Evolutionary conservation across 495 filamentous ascomycete species (phyloP), one percentile per base, ranked within the genome.

Genomic region (Aspergillus taichungensis): DNA sequence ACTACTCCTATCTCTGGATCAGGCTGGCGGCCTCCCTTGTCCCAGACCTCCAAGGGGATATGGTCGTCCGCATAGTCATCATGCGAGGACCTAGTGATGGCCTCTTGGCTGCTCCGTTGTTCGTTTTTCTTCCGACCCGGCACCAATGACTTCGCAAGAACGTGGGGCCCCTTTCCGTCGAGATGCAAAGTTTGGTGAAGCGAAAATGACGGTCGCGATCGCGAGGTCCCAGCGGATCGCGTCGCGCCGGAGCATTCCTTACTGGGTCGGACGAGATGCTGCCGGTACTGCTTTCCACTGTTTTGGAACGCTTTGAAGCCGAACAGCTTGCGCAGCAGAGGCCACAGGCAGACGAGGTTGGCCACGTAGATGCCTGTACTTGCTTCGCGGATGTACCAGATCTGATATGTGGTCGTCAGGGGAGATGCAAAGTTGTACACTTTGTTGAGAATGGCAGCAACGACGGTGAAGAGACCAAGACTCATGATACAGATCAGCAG

Each of bases 371-470:
- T 70, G 1, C 80, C 76, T 0, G 78, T 83, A 13, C 71, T 73
- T 11, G 76, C 71, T 69, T 84, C 80, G 7, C 81, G 77, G 13
- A 74, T 70, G 53, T 85, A 84, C 81, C 82, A 85, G 39, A 74
- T 77, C 31, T 73, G 63, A 31, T 68, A 63, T 4, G 68, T 72
- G 6, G 65, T 65, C 9, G 61, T 68, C 44, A 75, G 72, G 0
- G 77, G 78, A 1, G 66, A 57, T 5, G 64, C 69, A 53, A 85
- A 83, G 36, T 74, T 80, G 64, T 83, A 84, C 50, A 75, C 79
- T 57, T 83, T 83, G 54, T 81, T 84, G 12, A 83, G 62, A 38
- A 79, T 67, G 1, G 78, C 75, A 13, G 75, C 75, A 18, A 81
- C 57, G 41, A 85, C 79, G 29, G 79, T 78, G 61, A 84, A 83